These are phyloP conservation scores for Phytophthora uliginosa DNA, from an alignment of 352 stramenopile species.

Conservation along the genomic window DNA sequence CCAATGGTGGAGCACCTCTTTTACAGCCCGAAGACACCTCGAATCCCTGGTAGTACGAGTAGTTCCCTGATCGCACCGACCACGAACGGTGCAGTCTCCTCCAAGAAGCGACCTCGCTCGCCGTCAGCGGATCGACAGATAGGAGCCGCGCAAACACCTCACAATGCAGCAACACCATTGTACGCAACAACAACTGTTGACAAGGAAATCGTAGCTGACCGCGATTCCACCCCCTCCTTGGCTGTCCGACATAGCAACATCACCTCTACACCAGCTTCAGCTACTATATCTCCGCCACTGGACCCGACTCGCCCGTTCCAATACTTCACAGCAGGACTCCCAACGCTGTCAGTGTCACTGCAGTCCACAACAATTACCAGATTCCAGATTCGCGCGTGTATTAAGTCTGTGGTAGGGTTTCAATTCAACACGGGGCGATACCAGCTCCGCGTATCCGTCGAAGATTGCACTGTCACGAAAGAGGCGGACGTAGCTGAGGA, in stretches of 20 bases:
- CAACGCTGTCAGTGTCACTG: constrained; percentile 25
- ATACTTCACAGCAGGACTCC: constrained; percentile 54
- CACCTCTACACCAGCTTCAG: constrained; percentile 7
- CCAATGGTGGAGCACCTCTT: constrained; percentile 81
- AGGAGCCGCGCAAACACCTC: background rate
- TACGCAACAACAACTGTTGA: constrained; percentile 2
- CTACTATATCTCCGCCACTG: background rate
- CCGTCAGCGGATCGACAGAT: constrained; percentile 24
- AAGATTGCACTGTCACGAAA: constrained; percentile 78
- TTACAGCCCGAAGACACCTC: constrained; percentile 80
- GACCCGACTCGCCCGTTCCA: constrained; percentile 52
- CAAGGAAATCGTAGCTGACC: background rate
- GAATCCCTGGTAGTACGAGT: constrained; percentile 8
- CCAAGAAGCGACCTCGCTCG: constrained; percentile 47
- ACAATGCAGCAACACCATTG: constrained; percentile 1
- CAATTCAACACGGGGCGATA: constrained; percentile 81
- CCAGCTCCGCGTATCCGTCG: constrained; percentile 76
- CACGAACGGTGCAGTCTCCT: constrained; percentile 2
- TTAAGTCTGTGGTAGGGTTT: constrained; percentile 89
- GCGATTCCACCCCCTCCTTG: constrained; percentile 6
- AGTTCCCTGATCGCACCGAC: background rate
- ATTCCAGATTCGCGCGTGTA: constrained; percentile 72
- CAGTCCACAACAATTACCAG: constrained; percentile 24
- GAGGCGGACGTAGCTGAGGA: constrained; percentile 59
- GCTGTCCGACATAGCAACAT: constrained; percentile 10